A percentile compares a stretch with the other conserved stretches of the same genome.
Conservation (phyloP, 108 stramenopile genomes). For the Chaetoceros muelleri region DNA sequence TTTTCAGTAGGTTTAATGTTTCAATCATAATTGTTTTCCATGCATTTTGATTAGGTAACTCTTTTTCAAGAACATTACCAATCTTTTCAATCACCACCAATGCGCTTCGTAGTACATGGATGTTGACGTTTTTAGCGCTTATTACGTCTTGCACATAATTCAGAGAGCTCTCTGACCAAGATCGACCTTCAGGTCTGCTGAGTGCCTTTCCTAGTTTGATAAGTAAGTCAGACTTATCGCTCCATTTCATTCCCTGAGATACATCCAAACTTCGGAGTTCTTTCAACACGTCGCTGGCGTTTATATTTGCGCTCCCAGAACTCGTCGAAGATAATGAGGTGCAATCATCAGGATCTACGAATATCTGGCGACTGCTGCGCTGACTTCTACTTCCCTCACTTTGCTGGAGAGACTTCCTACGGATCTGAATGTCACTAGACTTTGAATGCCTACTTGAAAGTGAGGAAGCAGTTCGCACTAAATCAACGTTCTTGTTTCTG, state of each 20-base stretch:
- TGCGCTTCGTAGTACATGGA: conserved; percentile 40
- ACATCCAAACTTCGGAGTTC: conserved; percentile 32
- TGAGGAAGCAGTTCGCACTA: conserved; percentile 8
- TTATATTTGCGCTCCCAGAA: background rate
- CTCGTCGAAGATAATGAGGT: background rate
- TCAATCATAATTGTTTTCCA: conserved; percentile 48
- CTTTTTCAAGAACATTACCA: conserved; percentile 30
- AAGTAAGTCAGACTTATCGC: conserved; percentile 45
- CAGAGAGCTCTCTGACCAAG: conserved; percentile 16
- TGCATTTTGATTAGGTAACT: conserved; percentile 24
- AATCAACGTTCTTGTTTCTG: conserved; percentile 20
- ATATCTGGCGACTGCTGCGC: background rate
- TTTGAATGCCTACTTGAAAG: background rate
- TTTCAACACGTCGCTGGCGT: conserved; percentile 22
- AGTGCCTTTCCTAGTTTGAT: conserved; percentile 32
- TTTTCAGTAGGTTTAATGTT: conserved; percentile 37
- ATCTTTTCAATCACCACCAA: conserved; percentile 41
- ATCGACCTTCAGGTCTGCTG: conserved; percentile 18
- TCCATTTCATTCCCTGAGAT: conserved; percentile 34
- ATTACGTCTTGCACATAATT: conserved; percentile 35
- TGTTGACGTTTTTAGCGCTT: conserved; percentile 37
- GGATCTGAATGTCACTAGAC: background rate
- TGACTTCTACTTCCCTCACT: background rate
- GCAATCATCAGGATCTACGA: background rate
- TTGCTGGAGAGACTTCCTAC: background rate